These are phyloP conservation scores for Amorphotheca resinae DNA, from an alignment of 495 filamentous ascomycete genomes.

Conservation along the genomic window DNA sequence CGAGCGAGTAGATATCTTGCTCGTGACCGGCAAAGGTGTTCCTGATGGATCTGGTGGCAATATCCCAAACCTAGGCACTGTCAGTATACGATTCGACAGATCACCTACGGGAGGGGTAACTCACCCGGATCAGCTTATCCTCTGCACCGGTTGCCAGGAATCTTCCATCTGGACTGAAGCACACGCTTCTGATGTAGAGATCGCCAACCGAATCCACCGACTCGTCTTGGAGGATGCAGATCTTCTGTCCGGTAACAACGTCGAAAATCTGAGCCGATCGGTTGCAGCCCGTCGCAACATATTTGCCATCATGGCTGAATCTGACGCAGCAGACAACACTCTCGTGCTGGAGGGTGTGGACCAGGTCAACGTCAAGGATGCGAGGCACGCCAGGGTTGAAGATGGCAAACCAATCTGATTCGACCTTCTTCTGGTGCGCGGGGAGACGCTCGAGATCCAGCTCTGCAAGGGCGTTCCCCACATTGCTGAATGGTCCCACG, in stretches of 20 bases:
- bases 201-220: slow-evolving; percentile 73
- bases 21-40: slow-evolving; percentile 78
- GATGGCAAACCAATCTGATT: slow-evolving; percentile 75
- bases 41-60: slow-evolving; percentile 57
- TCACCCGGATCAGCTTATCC: slow-evolving; percentile 81
- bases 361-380: slow-evolving; percentile 72
- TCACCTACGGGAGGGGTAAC: slow-evolving; percentile 23
- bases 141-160: slow-evolving; percentile 84
- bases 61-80: slow-evolving; percentile 72
- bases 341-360: slow-evolving; percentile 77
- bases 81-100: slow-evolving; percentile 8
- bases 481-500: slow-evolving; percentile 41
- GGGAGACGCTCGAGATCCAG: slow-evolving; percentile 77
- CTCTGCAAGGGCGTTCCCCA: slow-evolving; percentile 75
- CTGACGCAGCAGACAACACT: slow-evolving; percentile 86
- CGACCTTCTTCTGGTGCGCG: slow-evolving; percentile 69
- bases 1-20: slow-evolving; percentile 88
- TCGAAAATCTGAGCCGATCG: slow-evolving; percentile 85
- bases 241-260: slow-evolving; percentile 62
- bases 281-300: slow-evolving; percentile 82
- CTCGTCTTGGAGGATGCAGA: slow-evolving; percentile 72
- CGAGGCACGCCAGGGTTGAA: slow-evolving; percentile 80
- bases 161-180: slow-evolving; percentile 84
- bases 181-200: slow-evolving; percentile 83
- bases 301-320: slow-evolving; percentile 81